Evolutionary conservation across 208 protist genomes (phyloP), one percentile per base, ranked within the genome.

Genomic region (Tetramitus jugosus): DNA sequence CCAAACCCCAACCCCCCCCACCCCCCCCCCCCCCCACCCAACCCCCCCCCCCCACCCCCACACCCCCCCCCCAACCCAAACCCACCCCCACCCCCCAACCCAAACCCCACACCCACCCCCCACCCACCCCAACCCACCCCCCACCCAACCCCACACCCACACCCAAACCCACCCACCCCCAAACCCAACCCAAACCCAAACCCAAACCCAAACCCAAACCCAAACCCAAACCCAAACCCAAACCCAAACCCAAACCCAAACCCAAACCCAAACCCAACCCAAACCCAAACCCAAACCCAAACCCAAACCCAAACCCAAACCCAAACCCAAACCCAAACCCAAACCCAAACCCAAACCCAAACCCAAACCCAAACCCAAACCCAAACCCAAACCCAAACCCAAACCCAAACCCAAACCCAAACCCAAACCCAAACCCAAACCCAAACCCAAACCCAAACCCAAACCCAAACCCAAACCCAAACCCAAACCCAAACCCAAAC

Each of bases 211-310:
- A n/a, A n/a, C n/a, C n/a, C n/a, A n/a, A 83, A 83, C 81, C 81
- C 82, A 83, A 83, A 78, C 62, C 62, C 40, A 68, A 68, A 39
- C 62, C 62, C 40, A 68, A 68, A 39, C 81, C 81, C 82, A 83
- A 83, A 78, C 81, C 81, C 82, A 83, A 83, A 78, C 81, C 45
- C 81, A 83, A 83, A 83, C 81, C 81, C 81, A 83, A 83, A 83
- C 81, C 81, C 81, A 83, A n/a, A n/a, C n/a, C n/a, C n/a, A n/a
- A n/a, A n/a, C n/a, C n/a, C n/a, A n/a, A n/a, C n/a, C n/a, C n/a
- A n/a, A n/a, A n/a, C n/a, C n/a, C n/a, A n/a, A n/a, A n/a, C n/a
- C n/a, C n/a, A n/a, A n/a, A n/a, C n/a, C 81, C 42, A 79, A 83
- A 60, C 80, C 81, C 76, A 79, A 83, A 68, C 81, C 81, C 76